These are phyloP conservation scores for Tephrocybe rancida DNA, from an alignment of 768 basidiomycete species.

Conservation along the genomic window DNA sequence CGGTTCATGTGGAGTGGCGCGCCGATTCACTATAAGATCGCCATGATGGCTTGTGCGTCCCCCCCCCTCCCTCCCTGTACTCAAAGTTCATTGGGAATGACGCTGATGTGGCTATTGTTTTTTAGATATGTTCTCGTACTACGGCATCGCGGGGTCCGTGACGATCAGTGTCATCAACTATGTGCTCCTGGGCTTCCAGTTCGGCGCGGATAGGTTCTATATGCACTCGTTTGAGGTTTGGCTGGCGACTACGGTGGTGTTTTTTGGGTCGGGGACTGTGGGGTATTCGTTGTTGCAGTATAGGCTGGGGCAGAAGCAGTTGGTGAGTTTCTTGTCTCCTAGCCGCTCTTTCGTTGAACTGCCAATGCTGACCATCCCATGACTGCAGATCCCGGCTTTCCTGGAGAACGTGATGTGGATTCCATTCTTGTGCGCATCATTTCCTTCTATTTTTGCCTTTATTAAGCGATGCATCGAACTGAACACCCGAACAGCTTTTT, in stretches of 20 bases:
- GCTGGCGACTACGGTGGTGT: constrained; percentile 77
- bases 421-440: constrained; percentile 68
- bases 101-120: not conserved
- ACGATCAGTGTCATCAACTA: constrained; percentile 76
- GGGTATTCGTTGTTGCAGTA: constrained; percentile 77
- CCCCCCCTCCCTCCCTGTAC: not conserved
- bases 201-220: constrained; percentile 76
- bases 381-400: constrained; percentile 42
- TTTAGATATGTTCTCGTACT: constrained; percentile 61
- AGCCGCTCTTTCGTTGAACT: not conserved
- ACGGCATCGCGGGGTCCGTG: constrained; percentile 68
- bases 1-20: constrained; percentile 74
- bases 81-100: not conserved
- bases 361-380: not conserved
- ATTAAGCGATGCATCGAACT: not conserved
- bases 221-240: constrained; percentile 82
- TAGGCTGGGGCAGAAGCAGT: constrained; percentile 58
- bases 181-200: constrained; percentile 70
- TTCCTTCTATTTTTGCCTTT: constrained; percentile 1
- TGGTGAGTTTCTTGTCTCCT: constrained; percentile 35
- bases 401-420: constrained; percentile 66
- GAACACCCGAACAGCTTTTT: constrained; percentile 54
- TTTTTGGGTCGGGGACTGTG: constrained; percentile 72
- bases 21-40: constrained; percentile 82
- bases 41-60: constrained; percentile 66